Evolutionary conservation across 2,329 filamentous ascomycete species (phyloP), one percentile per base, ranked within the genome.

Genomic region (Talaromyces sp.): DNA sequence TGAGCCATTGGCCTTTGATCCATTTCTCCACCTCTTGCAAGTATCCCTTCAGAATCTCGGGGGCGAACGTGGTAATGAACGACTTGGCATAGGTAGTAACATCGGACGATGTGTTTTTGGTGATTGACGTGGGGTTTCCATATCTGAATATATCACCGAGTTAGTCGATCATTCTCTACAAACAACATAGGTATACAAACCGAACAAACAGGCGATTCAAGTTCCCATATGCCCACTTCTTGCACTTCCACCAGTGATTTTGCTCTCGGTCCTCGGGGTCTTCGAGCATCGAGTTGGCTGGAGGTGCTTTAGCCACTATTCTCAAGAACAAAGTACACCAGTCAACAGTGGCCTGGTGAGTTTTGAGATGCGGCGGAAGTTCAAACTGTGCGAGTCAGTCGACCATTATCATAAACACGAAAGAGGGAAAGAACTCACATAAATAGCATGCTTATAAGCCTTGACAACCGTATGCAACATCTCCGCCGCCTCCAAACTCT

Each of bases 201-300:
- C 92, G 87, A 71, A 98, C 93, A 75, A 95, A 99, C 19, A 99
- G 86, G 68, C 95, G 87, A 81, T 99, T 99, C 71, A 99, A 81
- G 79, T 98, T 98, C 74, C 95, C 96, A 79, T 97, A 99, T 14
- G 94, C 91, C 95, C 95, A 98, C 80, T 99, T 99, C 88, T 98
- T 98, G 69, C 93, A 91, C 83, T 98, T 99, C 94, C 94, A 99
- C 94, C 95, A 99, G 78, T 97, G 93, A 76, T 97, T 93, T 73
- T 90, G 87, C 79, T 98, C 95, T 65, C 95, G 88, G 74, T 98
- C 94, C 66, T 92, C 88, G 61, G 90, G 81, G 67, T 91, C 91
- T 66, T 96, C 92, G 65, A 84, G 78, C 85, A 98, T 89, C 41
- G 93, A 90, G 70, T 85, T 88, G 64, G 90, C 85, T 4, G 95